Evolutionary conservation across 116 monocot genomes (phyloP), one percentile per base, ranked within the genome.

Genomic region (Phalaenopsis hybrid): DNA sequence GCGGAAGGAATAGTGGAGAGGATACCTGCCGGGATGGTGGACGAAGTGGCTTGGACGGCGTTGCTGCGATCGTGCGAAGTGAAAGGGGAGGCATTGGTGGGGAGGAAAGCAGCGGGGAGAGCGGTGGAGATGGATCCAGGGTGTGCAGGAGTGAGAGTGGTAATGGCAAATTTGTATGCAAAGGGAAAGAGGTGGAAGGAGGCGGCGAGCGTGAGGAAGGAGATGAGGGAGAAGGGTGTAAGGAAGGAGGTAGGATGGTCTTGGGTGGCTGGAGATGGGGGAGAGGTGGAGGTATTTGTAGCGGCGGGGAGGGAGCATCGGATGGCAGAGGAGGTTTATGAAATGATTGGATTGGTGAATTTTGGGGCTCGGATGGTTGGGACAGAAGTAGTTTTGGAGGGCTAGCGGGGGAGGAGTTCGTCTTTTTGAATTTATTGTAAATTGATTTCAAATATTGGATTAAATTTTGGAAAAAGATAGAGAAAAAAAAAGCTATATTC

Each of bases 161-260:
- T 86, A 0, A 68, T 97, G 78, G 85, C 91, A 15, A 94, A 94
- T 48, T 57, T 97, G 7, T 93, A 89, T 83, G 88, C 94, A 2
- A 86, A 89, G 49, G 87, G 87, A 74, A 91, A 91, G 49, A 83
- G 81, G 76, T 97, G 92, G 94, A 77, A 77, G 20, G 90, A 97
- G 25, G 92, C 86, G 2, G 91, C 90, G 1, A 67, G 81, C 46
- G 76, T 86, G 57, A 83, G 97, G 76, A 82, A 85, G 84, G 50
- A 52, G 82, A 94, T 97, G 92, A 92, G 93, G 79, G 79, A 83
- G 65, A 92, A 89, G 78, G 97, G 94, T 6, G 87, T 93, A 77
- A 85, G 73, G 84, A 97, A 97, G 86, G 94, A 90, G 77, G 81
- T 87, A 0, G 94, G 94, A 8, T 97, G 85, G 84, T 97, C 97